Evolutionary conservation across 306 rosid genomes (phyloP), one percentile per base, ranked within the genome.

Genomic region (Sphenostylis stenocarpa): DNA sequence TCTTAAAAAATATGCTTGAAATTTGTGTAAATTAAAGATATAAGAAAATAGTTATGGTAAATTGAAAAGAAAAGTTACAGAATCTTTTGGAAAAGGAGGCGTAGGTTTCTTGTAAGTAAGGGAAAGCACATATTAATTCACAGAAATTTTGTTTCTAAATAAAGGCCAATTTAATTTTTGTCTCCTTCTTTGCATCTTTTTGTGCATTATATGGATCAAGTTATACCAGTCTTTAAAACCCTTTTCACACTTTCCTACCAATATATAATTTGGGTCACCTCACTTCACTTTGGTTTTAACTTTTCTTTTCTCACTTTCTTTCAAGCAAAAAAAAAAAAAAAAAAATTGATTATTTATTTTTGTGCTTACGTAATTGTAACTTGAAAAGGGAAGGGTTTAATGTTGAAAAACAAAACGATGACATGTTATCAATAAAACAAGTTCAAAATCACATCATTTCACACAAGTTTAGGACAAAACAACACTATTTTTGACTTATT

Each of bases 71-170:
- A 79, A 82, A 72, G 80, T 60, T 14, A 19, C 67, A 52, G 69
- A 36, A 72, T 79, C 86, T 80, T 85, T 80, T 71, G n/a, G 4
- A 62, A 82, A 75, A 79, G 63, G 72, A 70, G 70, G 75, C 65
- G 77, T 75, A 81, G 85, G 76, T 88, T 86, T 83, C 93, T 89
- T 89, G 83, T 83, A 70, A 55, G 77, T 23, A 56, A 70, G 82
- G 94, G 88, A 91, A 87, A 89, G 94, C 52, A 89, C 85, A 81
- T 49, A 77, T 76, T 71, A 76, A 76, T 52, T 76, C 70, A 41
- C 17, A 15, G 1, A 51, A 10, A 9, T 10, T 36, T 36, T 72
- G 47, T 56, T 73, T 49, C 15, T 75, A 81, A 85, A 85, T 73
- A 64, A 77, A 74, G 41, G 48, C 33, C 60, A 51, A 76, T 72